Conservation (phyloP, 108 stramenopile genomes). For the Cyclotella atomus region DNA sequence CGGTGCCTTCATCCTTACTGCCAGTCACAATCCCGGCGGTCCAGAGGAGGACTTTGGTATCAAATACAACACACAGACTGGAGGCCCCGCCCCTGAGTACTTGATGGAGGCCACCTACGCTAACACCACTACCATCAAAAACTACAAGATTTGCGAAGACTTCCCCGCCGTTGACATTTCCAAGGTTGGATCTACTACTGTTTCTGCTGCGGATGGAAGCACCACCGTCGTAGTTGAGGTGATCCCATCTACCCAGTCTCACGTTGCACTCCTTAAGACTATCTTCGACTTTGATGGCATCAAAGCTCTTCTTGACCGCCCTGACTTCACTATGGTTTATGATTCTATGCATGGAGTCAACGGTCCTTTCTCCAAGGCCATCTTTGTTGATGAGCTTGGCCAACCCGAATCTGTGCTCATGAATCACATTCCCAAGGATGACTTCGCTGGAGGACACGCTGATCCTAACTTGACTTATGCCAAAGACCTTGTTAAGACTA, state of each 20-base stretch:
- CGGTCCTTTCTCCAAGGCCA: conserved; percentile 95
- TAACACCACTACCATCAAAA: conserved; percentile 87
- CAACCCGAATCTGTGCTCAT: conserved; percentile 77
- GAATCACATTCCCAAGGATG: conserved; percentile 94
- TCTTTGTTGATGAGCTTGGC: conserved; percentile 96
- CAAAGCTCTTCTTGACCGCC: conserved; percentile 89
- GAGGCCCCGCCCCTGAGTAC: conserved; percentile 96
- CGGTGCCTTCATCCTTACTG: conserved; percentile 99
- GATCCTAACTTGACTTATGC: conserved; percentile 99
- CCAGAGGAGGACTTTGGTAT: conserved; percentile 99
- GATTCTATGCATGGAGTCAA: conserved; percentile 99
- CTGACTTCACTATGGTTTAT: conserved; percentile 96
- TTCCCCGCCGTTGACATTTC: conserved; percentile 93
- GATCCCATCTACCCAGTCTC: conserved; percentile 78
- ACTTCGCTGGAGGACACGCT: conserved; percentile 98
- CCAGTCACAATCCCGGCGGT: conserved; percentile 99
- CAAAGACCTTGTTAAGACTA: conserved; percentile 91
- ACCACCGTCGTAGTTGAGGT: conserved; percentile 91
- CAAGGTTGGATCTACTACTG: conserved; percentile 71
- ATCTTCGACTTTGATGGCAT: conserved; percentile 97
- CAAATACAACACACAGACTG: conserved; percentile 99
- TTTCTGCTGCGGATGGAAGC: conserved; percentile 81
- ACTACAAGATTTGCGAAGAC: conserved; percentile 90
- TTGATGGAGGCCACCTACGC: conserved; percentile 93
- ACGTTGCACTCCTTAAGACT: conserved; percentile 91